Evolutionary conservation across 1,139 yeast species (phyloP).

Genomic region (Pichia terricola): DNA sequence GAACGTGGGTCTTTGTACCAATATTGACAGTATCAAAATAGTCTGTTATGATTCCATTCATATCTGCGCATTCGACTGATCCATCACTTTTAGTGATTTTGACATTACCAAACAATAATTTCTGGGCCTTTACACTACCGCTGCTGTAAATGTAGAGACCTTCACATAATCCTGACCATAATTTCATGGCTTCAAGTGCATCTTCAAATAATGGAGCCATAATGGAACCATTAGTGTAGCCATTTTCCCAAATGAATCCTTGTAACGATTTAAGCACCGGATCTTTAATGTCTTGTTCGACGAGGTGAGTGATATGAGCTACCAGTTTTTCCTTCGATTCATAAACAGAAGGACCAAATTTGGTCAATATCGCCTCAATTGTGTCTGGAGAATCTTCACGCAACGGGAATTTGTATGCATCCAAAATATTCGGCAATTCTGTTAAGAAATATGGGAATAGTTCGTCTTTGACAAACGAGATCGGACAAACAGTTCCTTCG

Average conservation of each 20-base stretch:
- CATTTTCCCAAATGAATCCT: conserved; percentile 75
- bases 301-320: conserved; percentile 46
- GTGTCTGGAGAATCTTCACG: conserved; percentile 9
- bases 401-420: conserved; percentile 30
- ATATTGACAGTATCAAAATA: conserved; percentile 82
- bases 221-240: conserved; percentile 66
- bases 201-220: conserved; percentile 72
- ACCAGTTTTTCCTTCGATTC: conserved; percentile 12
- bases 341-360: conserved; percentile 34
- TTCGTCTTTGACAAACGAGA: conserved; percentile 70
- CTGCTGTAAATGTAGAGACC: conserved; percentile 65
- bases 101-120: conserved; percentile 62
- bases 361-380: conserved; percentile 28
- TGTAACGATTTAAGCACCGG: conserved; percentile 70
- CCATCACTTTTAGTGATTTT: conserved; percentile 16
- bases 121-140: conserved; percentile 86
- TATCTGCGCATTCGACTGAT: conserved; percentile 30
- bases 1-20: conserved; percentile 54
- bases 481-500: conserved; percentile 91
- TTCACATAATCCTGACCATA: conserved; percentile 23
- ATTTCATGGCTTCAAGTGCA: conserved; percentile 49
- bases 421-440: conserved; percentile 27
- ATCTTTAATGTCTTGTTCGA: conserved; percentile 64
- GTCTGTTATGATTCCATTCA: conserved; percentile 47
- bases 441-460: conserved; percentile 42